Conservation (phyloP, 345 rosid genomes). For the Hirschfeldia incana region DNA sequence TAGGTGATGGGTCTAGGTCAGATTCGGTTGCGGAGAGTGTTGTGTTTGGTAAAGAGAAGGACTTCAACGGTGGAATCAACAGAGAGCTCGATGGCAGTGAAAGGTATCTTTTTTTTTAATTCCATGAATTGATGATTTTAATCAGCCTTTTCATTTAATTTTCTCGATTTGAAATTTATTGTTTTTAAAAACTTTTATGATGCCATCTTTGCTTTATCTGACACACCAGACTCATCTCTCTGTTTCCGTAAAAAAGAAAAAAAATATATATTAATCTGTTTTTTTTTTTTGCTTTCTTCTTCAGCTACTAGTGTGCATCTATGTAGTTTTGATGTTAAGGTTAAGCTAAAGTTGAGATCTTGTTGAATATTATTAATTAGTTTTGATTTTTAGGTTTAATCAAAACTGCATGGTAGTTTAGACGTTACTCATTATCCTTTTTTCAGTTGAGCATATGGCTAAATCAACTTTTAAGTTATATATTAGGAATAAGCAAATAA, state of each 20-base stretch:
- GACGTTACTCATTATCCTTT: background rate
- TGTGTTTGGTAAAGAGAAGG: conserved; percentile 28
- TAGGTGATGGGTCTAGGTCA: background rate
- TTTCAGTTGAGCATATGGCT: conserved; percentile 7
- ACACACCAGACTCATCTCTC: conserved; percentile 40
- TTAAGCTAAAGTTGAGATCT: too few relatives aligned
- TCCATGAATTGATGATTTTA: background rate
- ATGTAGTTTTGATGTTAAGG: too few relatives aligned
- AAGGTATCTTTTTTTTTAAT: conserved; percentile 41
- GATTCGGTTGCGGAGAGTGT: conserved; percentile 34
- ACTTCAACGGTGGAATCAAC: conserved; percentile 25
- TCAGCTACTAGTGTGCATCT: too few relatives aligned
- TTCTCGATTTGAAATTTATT: conserved; percentile 24
- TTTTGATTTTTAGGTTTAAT: too few relatives aligned
- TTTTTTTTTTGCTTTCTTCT: background rate
- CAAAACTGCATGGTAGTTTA: too few relatives aligned
- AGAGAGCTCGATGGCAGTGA: conserved; percentile 58
- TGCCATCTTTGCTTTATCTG: conserved; percentile 43
- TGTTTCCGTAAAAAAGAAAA: conserved; percentile 23
- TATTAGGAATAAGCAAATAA: background rate
- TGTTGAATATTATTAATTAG: too few relatives aligned
- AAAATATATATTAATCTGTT: conserved; percentile 18
- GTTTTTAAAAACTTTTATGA: conserved; percentile 14
- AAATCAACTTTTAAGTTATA: background rate
- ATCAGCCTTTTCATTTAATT: conserved; percentile 10